Evolutionary conservation across 78 protist genomes (phyloP).

Genomic region (Dictyostelium firmibasis): DNA sequence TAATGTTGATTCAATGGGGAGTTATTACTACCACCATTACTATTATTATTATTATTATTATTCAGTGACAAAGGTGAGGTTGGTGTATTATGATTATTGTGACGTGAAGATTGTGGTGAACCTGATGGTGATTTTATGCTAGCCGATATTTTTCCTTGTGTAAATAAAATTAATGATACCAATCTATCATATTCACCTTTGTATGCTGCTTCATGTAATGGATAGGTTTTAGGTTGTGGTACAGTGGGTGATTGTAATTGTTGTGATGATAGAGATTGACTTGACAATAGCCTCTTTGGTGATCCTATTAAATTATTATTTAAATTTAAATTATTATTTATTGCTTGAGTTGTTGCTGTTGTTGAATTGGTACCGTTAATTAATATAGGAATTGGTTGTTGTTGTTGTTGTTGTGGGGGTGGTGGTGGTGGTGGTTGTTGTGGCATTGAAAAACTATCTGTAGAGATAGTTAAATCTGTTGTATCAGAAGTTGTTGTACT

Average conservation of each 20-base stretch:
- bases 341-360: background rate
- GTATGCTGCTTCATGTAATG: slow-evolving; percentile 74
- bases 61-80: background rate
- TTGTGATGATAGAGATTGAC: background rate
- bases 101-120: background rate
- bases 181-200: slow-evolving; percentile 64
- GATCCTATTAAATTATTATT: background rate
- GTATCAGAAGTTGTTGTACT: background rate
- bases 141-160: slow-evolving; percentile 30
- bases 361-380: background rate
- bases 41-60: background rate
- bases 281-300: background rate
- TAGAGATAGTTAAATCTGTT: slow-evolving; percentile 27
- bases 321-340: background rate
- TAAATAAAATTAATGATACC: slow-evolving; percentile 41
- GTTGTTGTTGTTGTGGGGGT: background rate
- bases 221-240: slow-evolving; percentile 8
- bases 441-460: slow-evolving; percentile 42
- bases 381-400: background rate
- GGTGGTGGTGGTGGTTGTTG: background rate
- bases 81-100: background rate
- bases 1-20: background rate
- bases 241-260: background rate
- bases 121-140: background rate
- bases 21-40: background rate